Evolutionary conservation across 371 early-diverging fungal species (phyloP).

Genomic region (Mucor piriformis): DNA sequence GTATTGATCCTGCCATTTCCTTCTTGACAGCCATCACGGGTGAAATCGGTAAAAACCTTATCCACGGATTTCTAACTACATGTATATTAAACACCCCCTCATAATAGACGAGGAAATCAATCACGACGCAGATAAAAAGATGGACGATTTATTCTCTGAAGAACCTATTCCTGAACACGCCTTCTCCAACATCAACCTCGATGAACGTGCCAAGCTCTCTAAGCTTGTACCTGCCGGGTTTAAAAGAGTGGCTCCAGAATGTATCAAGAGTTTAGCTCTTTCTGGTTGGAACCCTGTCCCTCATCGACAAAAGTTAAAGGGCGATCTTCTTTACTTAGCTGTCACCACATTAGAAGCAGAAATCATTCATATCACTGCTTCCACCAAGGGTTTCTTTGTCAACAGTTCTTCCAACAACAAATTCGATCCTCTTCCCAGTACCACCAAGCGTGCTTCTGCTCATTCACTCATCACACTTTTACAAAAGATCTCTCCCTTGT

Average conservation of each 20-base stretch:
- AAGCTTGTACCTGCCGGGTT: conserved; percentile 62
- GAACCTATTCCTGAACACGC: conserved; percentile 55
- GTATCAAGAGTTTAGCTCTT: conserved; percentile 74
- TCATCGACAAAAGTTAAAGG: conserved; percentile 72
- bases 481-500: conserved; percentile 70
- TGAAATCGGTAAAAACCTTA: conserved; percentile 61
- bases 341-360: conserved; percentile 84
- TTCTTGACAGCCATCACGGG: conserved; percentile 73
- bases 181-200: conserved; percentile 61
- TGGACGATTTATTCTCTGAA: conserved; percentile 44
- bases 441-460: conserved; percentile 46
- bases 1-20: conserved; percentile 76
- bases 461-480: conserved; percentile 77
- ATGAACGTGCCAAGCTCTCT: conserved; percentile 54
- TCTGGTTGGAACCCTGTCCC: conserved; percentile 95
- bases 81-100: no score
- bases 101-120: conserved; percentile 45
- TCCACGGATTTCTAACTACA: no score
- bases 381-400: conserved; percentile 86
- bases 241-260: conserved; percentile 61
- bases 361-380: conserved; percentile 82
- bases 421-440: conserved; percentile 73
- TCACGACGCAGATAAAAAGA: conserved; percentile 43
- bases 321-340: conserved; percentile 84
- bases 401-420: conserved; percentile 73